Base-by-base conservation (phyloP, 345 rosid genomes). In the Populus simonii region DNA sequence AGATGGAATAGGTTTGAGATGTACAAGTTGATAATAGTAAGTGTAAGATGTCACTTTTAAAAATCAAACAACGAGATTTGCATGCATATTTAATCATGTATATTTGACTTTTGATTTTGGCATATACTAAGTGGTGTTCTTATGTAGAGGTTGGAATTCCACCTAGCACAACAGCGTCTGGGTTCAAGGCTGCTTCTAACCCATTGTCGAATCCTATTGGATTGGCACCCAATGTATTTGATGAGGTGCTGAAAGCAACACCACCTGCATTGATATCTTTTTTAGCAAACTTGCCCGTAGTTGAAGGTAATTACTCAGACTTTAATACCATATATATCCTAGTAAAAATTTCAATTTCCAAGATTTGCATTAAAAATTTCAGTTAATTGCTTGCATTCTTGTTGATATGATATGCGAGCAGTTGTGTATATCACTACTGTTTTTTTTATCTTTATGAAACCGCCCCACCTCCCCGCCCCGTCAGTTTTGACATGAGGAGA, bases 231-330 rank as follows among this genome's bases (percentile, higher is more conserved):
- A 81, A 72, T 78, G 78, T 85, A 51, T 76, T 86, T 70, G 93
- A 90, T 62, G 99, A 93, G 73, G 79, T 89, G 76, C 76, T 90
- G 84, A 95, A 90, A 89, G 94, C 89, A 53, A 88, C 98, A 78
- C 93, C 99, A 35, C 92, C 96, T 76, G 87, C 93, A 77, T 70
- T 93, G 83, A 59, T 86, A 45, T 89, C 94, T 33, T 90, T 95
- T 87, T 82, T 93, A 82, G 88, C 92, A 29, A 91, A 82, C 83
- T 85, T 95, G 89, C 99, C 99, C 59, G 68, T 61, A 29, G 83
- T 90, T 55, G 98, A 93, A 72, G 97, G 98, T 94, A 78, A 55
- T 67, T 9, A 16, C 39, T 15, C 43, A 16, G 16, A 67, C 6
- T 67, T 67, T 10, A 67, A 35, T 15, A 31, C 70, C n/a, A 4